phyloP scores from a whole-genome alignment of 306 rosid genomes.

The Oxytropis ochrocephala region DNA sequence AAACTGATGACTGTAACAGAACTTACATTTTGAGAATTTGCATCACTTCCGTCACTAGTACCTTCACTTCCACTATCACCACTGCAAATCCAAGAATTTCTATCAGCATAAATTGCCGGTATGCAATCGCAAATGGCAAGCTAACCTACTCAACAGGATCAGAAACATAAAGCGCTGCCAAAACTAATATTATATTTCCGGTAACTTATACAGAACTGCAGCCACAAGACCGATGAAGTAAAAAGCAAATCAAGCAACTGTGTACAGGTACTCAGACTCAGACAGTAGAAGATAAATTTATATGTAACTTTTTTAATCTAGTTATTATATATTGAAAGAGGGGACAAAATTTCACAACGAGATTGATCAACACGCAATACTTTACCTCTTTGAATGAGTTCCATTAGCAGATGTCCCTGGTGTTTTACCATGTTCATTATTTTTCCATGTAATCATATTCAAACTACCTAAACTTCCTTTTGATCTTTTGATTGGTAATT shows the following conservation, averaged over 20 bases:
- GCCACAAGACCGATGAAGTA: not conserved
- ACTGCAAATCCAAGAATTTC: slow-evolving; percentile 51
- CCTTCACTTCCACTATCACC: slow-evolving; percentile 95
- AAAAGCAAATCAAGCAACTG: not conserved
- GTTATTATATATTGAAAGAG: not conserved
- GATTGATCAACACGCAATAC: slow-evolving; percentile 18
- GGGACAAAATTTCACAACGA: not conserved
- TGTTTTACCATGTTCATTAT: slow-evolving; percentile 66
- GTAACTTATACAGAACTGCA: not conserved
- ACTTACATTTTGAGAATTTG: slow-evolving; percentile 88
- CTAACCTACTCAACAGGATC: not conserved
- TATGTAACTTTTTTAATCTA: not conserved
- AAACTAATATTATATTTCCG: not conserved
- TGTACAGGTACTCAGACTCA: not conserved
- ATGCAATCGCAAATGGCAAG: slow-evolving; percentile 18
- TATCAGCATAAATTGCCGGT: slow-evolving; percentile 32
- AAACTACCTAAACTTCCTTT: slow-evolving; percentile 98
- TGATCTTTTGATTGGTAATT: slow-evolving; percentile 90
- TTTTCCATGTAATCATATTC: slow-evolving; percentile 95
- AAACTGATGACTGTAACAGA: slow-evolving; percentile 3
- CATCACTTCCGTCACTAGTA: slow-evolving; percentile 92
- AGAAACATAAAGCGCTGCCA: not conserved
- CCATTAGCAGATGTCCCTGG: slow-evolving; percentile 79
- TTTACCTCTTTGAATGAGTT: slow-evolving; percentile 81
- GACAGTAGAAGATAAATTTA: not conserved